phyloP scores from a whole-genome alignment of 1,284 basidiomycete species.

The Ustilago crameri region DNA sequence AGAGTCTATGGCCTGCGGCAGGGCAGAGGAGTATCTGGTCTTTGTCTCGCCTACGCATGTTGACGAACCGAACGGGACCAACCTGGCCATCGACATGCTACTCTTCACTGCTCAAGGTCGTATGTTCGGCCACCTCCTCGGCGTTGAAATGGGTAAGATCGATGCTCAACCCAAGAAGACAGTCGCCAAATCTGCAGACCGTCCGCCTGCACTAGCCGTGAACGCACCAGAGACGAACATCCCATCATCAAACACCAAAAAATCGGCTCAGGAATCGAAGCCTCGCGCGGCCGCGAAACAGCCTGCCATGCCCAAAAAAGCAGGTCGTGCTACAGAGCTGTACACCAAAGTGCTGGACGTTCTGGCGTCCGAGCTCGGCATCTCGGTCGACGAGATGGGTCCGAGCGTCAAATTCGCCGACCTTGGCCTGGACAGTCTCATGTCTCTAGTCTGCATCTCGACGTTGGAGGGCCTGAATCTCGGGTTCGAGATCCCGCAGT shows the following conservation, averaged over 20 bases:
- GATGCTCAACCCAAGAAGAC: background rate
- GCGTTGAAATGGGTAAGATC: constrained; percentile 4
- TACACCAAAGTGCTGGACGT: constrained; percentile 25
- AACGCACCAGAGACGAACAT: background rate
- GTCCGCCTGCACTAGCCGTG: background rate
- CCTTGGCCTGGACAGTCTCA: constrained; percentile 49
- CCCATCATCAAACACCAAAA: background rate
- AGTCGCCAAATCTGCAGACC: background rate
- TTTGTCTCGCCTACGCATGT: background rate
- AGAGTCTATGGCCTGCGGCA: background rate
- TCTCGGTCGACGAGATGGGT: constrained; percentile 35
- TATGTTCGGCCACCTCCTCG: constrained; percentile 18
- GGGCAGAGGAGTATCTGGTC: background rate
- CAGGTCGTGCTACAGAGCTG: constrained; percentile 7
- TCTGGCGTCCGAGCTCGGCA: constrained; percentile 39
- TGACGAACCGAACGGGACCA: background rate
- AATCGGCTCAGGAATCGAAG: background rate
- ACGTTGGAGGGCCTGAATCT: constrained; percentile 35
- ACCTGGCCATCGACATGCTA: constrained; percentile 8
- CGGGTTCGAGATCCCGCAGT: constrained; percentile 37
- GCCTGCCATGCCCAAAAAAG: too few relatives aligned
- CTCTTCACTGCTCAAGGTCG: constrained; percentile 4
- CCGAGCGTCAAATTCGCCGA: constrained; percentile 38
- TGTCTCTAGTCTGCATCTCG: constrained; percentile 51
- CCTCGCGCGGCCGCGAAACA: background rate